phyloP scores from a whole-genome alignment of 2,329 filamentous ascomycete species.

The Acephala macrosclerotiorum region DNA sequence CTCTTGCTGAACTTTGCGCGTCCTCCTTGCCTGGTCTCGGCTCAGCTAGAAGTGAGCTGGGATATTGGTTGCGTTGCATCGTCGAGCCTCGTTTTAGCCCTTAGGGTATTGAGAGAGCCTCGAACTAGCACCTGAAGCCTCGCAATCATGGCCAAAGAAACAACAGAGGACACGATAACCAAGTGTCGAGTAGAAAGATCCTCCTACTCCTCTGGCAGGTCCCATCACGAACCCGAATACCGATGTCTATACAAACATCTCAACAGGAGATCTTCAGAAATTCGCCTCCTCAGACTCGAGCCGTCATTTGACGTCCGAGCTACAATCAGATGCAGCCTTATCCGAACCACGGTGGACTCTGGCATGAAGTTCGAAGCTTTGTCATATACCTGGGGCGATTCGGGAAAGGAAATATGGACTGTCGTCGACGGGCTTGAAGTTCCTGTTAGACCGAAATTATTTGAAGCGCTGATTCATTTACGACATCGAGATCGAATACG shows the following conservation, averaged over 20 bases:
- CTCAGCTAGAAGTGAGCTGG: no score
- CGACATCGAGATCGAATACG: slow-evolving; percentile 29
- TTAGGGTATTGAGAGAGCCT: no score
- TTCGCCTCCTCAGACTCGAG: background rate
- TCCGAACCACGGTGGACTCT: background rate
- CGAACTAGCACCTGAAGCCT: no score
- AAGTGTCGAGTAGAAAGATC: no score
- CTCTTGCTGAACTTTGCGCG: no score
- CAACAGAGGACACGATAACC: no score
- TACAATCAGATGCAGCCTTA: background rate
- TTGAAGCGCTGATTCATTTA: background rate
- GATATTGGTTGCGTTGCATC: no score
- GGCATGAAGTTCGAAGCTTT: background rate
- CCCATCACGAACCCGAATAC: background rate
- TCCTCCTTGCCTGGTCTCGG: no score
- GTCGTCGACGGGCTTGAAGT: background rate
- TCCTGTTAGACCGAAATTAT: background rate
- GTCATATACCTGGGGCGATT: slow-evolving; percentile 11
- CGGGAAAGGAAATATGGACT: background rate
- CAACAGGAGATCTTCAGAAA: background rate
- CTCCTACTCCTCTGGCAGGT: background rate
- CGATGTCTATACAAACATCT: background rate
- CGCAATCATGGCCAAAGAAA: no score
- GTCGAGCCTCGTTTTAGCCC: no score
- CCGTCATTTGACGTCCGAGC: background rate